Evolutionary conservation across 2,329 filamentous ascomycete species (phyloP), one percentile per base, ranked within the genome.

Genomic region (Trichoderma gracile): DNA sequence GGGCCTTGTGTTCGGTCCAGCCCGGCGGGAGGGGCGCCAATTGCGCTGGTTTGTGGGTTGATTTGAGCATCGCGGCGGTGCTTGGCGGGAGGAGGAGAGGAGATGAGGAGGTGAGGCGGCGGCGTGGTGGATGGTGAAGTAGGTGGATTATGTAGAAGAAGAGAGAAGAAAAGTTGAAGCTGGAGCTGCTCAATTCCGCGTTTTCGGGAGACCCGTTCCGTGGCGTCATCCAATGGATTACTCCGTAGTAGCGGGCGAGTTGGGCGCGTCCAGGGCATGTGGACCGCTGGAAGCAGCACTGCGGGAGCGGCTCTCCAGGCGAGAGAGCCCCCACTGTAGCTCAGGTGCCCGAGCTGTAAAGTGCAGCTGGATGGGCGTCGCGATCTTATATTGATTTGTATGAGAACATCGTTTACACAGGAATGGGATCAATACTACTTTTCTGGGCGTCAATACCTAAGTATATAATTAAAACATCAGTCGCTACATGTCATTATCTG

Each of bases 1-100:
- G 93, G 59, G 93, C 92, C 77, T 89, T 93, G 78, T 97, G 93
- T 76, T 96, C 91, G n/a, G 90, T 92, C 93, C 93, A 97, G 68
- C 92, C 93, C 49, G 88, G 82, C 30, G 88, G 89, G 0, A 97
- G 81, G 42, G 90, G 86, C 52, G 85, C 81, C 43, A 78, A 74
- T 19, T 70, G 69, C 9, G 65, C 69, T 23, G 86, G 82, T 66
- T 85, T 86, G 76, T 93, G 87, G n/a, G 91, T 93, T 21, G 89
- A 91, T 73, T 88, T 92, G 55, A 94, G 80, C 89, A 92, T 66
- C 25, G 40, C 17, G 46, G 33, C 8, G 33, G 33, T 42, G 30
- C 49, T 47, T 25, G 25, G 12, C 5, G 4, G n/a, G n/a, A n/a
- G n/a, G n/a, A 10, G n/a, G 19, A 21, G 12, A 30, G 30, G 17